A percentile compares a stretch with the other conserved stretches of the same genome.
Conservation (phyloP, 768 basidiomycete species). For the Rhodotorula toruloides region DNA sequence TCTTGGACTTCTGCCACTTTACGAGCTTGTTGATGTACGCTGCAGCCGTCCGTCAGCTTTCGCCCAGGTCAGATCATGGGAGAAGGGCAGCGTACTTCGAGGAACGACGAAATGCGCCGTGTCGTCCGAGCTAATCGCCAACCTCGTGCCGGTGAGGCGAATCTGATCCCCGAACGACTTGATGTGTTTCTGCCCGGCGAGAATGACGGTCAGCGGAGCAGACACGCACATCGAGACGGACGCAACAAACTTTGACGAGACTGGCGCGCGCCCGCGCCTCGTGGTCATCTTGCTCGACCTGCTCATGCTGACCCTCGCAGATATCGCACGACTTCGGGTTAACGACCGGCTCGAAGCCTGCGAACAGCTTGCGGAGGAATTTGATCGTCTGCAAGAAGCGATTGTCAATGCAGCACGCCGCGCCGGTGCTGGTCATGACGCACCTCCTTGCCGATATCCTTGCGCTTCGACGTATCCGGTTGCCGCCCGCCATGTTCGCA, state of each 20-base stretch:
- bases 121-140: background rate
- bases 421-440: no score
- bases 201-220: no score
- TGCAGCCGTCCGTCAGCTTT: conserved; percentile 60
- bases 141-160: background rate
- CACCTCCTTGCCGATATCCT: conserved; percentile 50
- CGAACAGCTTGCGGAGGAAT: conserved; percentile 59
- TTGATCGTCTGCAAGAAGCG: conserved; percentile 26
- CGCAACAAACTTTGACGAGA: no score
- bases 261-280: no score
- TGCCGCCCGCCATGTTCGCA: conserved; percentile 68
- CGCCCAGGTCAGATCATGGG: conserved; percentile 41
- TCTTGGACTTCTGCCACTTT: no score
- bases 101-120: conserved; percentile 10
- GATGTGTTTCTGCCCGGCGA: conserved; percentile 13
- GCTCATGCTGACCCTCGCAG: conserved; percentile 59
- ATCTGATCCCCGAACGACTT: conserved; percentile 4
- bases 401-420: background rate
- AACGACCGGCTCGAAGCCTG: conserved; percentile 60
- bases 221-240: no score
- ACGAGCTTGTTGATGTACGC: no score
- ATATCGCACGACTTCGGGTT: conserved; percentile 57
- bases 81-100: background rate
- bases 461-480: conserved; percentile 56
- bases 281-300: no score